Base-by-base conservation (phyloP, 176 grass and related monocot species). In the Juncus inflexus region DNA sequence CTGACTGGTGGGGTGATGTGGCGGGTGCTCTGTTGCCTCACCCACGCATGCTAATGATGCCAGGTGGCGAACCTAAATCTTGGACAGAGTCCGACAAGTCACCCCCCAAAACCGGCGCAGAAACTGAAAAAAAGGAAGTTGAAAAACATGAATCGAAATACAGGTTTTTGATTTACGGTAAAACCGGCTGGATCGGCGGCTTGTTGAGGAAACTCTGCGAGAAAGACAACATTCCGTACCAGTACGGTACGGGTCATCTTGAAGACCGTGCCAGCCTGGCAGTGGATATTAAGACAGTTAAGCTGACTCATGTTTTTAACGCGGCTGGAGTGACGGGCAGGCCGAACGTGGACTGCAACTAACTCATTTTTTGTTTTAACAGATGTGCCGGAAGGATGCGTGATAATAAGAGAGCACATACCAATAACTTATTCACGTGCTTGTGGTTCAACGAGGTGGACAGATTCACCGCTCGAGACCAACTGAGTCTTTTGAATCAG, bases 351-450 rank as follows among this genome's bases (percentile, higher is more conserved):
- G 86, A 90, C 66, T 90, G 82, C n/a, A n/a, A n/a, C n/a, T n/a
- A n/a, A n/a, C n/a, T n/a, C n/a, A n/a, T n/a, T 6, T 47, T 47
- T 47, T 47, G 4, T 1, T 47, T 5, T 47, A 2, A 68, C 81
- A 96, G 91, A 96, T 74, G 91, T 96, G 64, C 92, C 92, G n/a
- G 94, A 99, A 77, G 88, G 94, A 53, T 99, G 88, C 75, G 94
- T 99, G 41, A 92, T 99, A 68, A 86, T 97, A 50, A 91, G 62
- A 78, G 87, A 97, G 74, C 81, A 97, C 77, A 81, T 86, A 89
- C 92, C n/a, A 89, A 99, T n/a, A n/a, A n/a, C 50, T 68, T 97
- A 54, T 91, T 97, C 81, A 97, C 88, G 56, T 97, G 88, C 72
- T 82, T 92, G 41, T 92, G 94, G 88, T 97, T 97, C 76, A 89